A percentile compares a stretch with the other conserved stretches of the same genome.
These are phyloP conservation scores for Metschnikowia hibisci DNA, from an alignment of 805 yeast genomes.

Conservation along the genomic window DNA sequence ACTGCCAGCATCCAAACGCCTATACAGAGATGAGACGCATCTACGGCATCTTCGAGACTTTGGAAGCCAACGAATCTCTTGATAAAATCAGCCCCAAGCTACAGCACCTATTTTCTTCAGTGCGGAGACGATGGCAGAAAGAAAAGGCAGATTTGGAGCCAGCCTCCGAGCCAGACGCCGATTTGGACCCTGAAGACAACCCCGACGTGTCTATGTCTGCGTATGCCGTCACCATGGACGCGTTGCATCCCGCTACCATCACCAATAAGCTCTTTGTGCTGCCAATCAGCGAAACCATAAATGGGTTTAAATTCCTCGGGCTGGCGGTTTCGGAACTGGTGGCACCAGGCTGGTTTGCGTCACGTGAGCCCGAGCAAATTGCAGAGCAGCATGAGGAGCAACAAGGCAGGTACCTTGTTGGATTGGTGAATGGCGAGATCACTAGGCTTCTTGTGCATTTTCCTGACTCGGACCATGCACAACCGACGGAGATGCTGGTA, in stretches of 20 bases:
- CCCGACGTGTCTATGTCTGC: not conserved
- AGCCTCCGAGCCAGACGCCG: slow-evolving; percentile 2
- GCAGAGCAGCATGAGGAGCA: slow-evolving; percentile 10
- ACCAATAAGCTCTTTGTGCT: slow-evolving; percentile 35
- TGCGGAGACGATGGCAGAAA: slow-evolving; percentile 7
- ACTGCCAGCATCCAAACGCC: slow-evolving; percentile 3
- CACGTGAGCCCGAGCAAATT: not conserved
- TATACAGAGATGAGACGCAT: slow-evolving; percentile 17
- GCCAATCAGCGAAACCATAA: slow-evolving; percentile 37
- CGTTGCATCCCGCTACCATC: slow-evolving; percentile 30
- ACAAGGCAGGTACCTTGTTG: slow-evolving; percentile 25
- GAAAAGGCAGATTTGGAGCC: not conserved
- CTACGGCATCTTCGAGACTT: slow-evolving; percentile 32
- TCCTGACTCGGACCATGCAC: slow-evolving; percentile 5
- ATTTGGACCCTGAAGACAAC: slow-evolving; percentile 6
- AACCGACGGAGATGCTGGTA: slow-evolving; percentile 27
- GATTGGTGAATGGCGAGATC: slow-evolving; percentile 19
- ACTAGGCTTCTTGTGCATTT: slow-evolving; percentile 27
- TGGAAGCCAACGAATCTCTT: slow-evolving; percentile 23
- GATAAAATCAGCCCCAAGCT: slow-evolving; percentile 3
- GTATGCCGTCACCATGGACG: slow-evolving; percentile 1
- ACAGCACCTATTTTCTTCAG: slow-evolving; percentile 1
- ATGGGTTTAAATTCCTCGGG: slow-evolving; percentile 28
- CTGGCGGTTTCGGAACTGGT: slow-evolving; percentile 15
- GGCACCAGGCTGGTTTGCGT: slow-evolving; percentile 12